Evolutionary conservation across 2,329 filamentous ascomycete genomes (phyloP).

Genomic region (Calonectria multiphialidica): DNA sequence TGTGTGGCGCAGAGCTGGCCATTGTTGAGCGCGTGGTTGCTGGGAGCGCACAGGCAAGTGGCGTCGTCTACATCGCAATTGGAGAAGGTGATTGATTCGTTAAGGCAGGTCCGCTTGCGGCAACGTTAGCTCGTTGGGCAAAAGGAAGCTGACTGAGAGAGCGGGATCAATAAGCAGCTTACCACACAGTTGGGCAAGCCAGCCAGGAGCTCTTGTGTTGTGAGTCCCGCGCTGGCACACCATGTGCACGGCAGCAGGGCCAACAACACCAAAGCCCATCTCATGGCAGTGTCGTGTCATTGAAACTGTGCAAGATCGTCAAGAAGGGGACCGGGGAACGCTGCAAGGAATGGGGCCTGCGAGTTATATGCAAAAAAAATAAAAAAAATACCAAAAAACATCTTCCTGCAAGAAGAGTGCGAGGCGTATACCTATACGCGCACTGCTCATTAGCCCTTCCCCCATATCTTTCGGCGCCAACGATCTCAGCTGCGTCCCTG

Average conservation of each 20-base stretch:
- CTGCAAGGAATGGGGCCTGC: background rate
- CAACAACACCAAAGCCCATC: conserved; percentile 38
- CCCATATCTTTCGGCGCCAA: background rate
- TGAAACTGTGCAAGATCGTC: conserved; percentile 17
- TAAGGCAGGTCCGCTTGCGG: conserved; percentile 28
- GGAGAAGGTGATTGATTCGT: conserved; percentile 27
- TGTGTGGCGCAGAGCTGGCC: conserved; percentile 34
- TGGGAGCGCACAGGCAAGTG: conserved; percentile 37
- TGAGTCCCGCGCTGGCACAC: conserved; percentile 18
- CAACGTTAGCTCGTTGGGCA: conserved; percentile 22
- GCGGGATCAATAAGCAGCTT: background rate
- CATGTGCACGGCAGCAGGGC: conserved; percentile 31
- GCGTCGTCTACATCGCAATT: conserved; percentile 36
- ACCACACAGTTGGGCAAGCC: conserved; percentile 36
- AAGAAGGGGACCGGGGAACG: conserved; percentile 15
- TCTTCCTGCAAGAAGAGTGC: background rate
- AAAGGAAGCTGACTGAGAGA: background rate
- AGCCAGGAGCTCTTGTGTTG: conserved; percentile 30
- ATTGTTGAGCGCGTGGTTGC: conserved; percentile 27
- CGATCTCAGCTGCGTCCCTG: conserved; percentile 7
- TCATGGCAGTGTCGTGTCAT: conserved; percentile 33
- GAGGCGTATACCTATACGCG: background rate
- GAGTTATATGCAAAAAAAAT: conserved; percentile 26
- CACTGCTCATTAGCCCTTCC: background rate
- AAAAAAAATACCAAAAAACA: no score